A percentile compares a stretch with the other conserved stretches of the same genome.
phyloP scores from a whole-genome alignment of 257 asterid genomes.

The Nicotiana attenuata region DNA sequence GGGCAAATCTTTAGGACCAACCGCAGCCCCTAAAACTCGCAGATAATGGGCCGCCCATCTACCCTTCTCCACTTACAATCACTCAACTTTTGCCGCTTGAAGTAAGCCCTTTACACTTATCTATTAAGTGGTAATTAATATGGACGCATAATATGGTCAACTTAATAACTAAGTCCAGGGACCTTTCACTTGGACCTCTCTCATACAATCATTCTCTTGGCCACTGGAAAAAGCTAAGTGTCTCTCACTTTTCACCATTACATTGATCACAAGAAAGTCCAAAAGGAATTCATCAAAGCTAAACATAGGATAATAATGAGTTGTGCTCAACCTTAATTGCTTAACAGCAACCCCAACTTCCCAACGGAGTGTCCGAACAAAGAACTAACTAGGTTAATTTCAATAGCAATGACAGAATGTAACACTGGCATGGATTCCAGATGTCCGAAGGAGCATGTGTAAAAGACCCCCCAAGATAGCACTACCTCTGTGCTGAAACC shows the following conservation, averaged over 20 bases:
- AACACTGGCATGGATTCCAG: background rate
- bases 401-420: background rate
- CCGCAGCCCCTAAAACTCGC: no score
- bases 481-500: background rate
- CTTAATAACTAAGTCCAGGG: background rate
- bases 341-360: background rate
- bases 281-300: background rate
- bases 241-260: background rate
- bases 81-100: no score
- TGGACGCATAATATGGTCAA: background rate
- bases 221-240: background rate
- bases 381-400: conserved; percentile 2
- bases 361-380: background rate
- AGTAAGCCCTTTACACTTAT: background rate
- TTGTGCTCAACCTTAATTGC: background rate
- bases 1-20: no score
- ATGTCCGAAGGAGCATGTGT: background rate
- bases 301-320: conserved; percentile 1
- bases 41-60: no score
- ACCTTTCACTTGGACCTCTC: conserved; percentile 1
- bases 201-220: background rate
- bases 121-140: background rate
- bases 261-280: background rate
- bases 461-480: background rate
- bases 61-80: no score